phyloP scores from a whole-genome alignment of 352 stramenopile genomes.

The Globisporangium cylindrosporum region DNA sequence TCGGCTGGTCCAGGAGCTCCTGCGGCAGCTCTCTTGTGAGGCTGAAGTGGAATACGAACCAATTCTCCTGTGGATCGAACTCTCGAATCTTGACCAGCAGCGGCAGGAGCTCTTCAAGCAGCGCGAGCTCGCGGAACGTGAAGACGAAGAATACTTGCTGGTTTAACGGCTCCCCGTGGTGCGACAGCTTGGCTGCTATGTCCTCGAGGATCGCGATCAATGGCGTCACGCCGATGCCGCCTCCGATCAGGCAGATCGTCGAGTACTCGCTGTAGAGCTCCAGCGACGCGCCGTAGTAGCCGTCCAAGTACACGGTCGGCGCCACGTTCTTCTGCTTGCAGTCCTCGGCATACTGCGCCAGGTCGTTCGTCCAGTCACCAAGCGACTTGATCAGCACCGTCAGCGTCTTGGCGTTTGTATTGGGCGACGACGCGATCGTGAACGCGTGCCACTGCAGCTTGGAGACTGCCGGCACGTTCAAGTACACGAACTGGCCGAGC shows the following conservation, averaged over 20 bases:
- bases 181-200: constrained; percentile 13
- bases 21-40: constrained; percentile 19
- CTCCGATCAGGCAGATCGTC: constrained; percentile 21
- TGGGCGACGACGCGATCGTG: constrained; percentile 31
- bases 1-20: constrained; percentile 1
- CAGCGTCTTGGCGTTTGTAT: constrained; percentile 6
- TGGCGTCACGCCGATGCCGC: constrained; percentile 26
- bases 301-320: constrained; percentile 26
- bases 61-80: constrained; percentile 15
- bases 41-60: constrained; percentile 26
- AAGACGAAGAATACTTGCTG: constrained; percentile 25
- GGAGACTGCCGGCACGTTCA: constrained; percentile 40
- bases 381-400: constrained; percentile 21
- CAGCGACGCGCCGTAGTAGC: constrained; percentile 21
- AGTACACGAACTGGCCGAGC: constrained; percentile 43
- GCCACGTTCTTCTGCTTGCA: constrained; percentile 12
- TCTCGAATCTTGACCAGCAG: constrained; percentile 15
- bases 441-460: constrained; percentile 54
- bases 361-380: constrained; percentile 19
- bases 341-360: constrained; percentile 12
- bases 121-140: constrained; percentile 22
- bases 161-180: not conserved
- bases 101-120: constrained; percentile 24
- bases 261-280: constrained; percentile 20
- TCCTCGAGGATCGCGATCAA: constrained; percentile 27